These are phyloP conservation scores for Dendrobium huoshanense DNA, from an alignment of 106 monocot species.

Conservation along the genomic window DNA sequence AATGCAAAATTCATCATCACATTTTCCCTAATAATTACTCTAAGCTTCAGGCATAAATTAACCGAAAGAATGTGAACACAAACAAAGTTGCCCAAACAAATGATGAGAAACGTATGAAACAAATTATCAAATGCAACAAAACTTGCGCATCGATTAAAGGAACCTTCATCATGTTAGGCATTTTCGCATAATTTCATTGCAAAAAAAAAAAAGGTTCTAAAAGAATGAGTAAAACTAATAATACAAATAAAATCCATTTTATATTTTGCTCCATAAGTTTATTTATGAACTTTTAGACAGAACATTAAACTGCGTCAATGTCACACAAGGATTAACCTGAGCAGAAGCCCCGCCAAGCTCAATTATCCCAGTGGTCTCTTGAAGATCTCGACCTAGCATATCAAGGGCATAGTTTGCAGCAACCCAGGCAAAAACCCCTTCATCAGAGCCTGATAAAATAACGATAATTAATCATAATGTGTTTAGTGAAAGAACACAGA, in stretches of 20 bases:
- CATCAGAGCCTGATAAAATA: slow-evolving; percentile 48
- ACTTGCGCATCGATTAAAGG: too few relatives aligned
- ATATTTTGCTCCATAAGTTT: background rate
- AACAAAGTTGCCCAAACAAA: too few relatives aligned
- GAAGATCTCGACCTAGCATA: slow-evolving; percentile 68
- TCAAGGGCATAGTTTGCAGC: slow-evolving; percentile 96
- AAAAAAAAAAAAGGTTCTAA: background rate
- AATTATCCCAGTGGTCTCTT: slow-evolving; percentile 79
- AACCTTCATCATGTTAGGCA: too few relatives aligned
- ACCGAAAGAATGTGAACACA: too few relatives aligned
- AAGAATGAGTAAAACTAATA: background rate
- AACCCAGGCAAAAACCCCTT: slow-evolving; percentile 97
- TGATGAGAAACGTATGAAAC: too few relatives aligned
- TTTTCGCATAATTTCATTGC: background rate
- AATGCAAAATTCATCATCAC: too few relatives aligned
- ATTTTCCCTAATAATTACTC: too few relatives aligned
- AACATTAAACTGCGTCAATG: background rate
- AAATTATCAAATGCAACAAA: too few relatives aligned
- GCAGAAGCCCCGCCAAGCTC: slow-evolving; percentile 99
- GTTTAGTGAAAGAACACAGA: background rate
- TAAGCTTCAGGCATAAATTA: too few relatives aligned
- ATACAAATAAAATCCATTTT: background rate
- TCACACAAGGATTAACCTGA: slow-evolving; percentile 39
- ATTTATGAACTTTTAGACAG: background rate
- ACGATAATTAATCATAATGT: background rate